Evolutionary conservation across 495 filamentous ascomycete species (phyloP), one percentile per base, ranked within the genome.

Genomic region (Penicillium pancosmium): DNA sequence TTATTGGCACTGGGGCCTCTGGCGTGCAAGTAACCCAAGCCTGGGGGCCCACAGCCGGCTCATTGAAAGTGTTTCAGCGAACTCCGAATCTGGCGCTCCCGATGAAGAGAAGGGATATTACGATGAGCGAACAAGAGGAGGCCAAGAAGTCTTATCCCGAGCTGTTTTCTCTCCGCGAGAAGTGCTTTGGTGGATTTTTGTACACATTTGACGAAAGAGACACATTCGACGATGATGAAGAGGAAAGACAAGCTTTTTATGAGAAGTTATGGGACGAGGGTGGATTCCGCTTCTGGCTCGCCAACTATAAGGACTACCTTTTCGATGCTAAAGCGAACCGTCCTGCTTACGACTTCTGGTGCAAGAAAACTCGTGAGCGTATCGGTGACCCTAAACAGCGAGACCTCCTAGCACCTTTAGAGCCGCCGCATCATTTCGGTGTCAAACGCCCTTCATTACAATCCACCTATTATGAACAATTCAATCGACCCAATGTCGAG

Each of bases 1-100:
- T 87, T 25, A 80, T 89, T 25, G 86, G 86, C 11, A 87, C 86
- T 0, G 86, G 86, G 9, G 79, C 84, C 0, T 76, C 81, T 0
- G 85, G 84, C 0, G 79, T 87, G 0, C 86, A 89, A 56, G 71
- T 85, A 40, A 72, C 74, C 1, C 84, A 86, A 54, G 78, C 77
- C 23, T 68, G 65, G 60, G 81, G 69, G 7, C 71, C 68, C 7
- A 52, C 58, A 1, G 82, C 74, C 0, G 65, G 43, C 8, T 52
- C 63, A 6, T 62, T 80, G 10, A 80, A 70, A 0, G 75, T 85
- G 11, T 82, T 83, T 57, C 82, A 84, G 54, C 73, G 82, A 5
- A 83, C 81, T 0, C 83, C 84, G 0, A 86, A 85, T 60, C 70
- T 81, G 13, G 73, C 75, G 6, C 59, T 87, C 13, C 81, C 79